phyloP scores from a whole-genome alignment of 23 red algal genomes.

The Gracilaria gracilis region DNA sequence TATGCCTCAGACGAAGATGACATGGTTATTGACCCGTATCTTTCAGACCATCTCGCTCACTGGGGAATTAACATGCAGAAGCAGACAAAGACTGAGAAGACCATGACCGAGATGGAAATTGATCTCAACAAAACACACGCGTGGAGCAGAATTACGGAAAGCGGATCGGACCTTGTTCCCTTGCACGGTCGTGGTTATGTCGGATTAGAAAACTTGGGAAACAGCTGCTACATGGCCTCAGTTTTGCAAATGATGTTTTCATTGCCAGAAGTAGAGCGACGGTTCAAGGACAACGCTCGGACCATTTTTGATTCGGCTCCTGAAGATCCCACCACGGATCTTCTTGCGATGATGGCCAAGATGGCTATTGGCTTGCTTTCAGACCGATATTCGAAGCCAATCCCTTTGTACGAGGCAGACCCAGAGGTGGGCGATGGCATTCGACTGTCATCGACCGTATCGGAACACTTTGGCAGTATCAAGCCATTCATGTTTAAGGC shows the following conservation, averaged over 20 bases:
- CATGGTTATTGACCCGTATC: conserved; percentile 87
- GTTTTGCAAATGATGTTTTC: conserved; percentile 88
- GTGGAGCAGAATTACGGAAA: conserved; percentile 72
- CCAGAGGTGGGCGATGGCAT: conserved; percentile 35
- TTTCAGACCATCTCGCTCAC: conserved; percentile 81
- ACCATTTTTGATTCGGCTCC: conserved; percentile 38
- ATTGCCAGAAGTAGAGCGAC: conserved; percentile 51
- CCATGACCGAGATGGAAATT: conserved; percentile 91
- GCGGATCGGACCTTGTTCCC: conserved; percentile 63
- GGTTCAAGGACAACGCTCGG: conserved; percentile 29
- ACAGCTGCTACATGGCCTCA: conserved; percentile 95
- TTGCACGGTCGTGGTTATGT: conserved; percentile 76
- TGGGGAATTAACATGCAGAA: conserved; percentile 90
- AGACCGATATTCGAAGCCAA: conserved; percentile 58
- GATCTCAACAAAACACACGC: conserved; percentile 77
- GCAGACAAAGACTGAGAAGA: conserved; percentile 88
- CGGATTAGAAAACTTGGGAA: conserved; percentile 93
- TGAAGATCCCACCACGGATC: conserved; percentile 57
- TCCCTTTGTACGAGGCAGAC: conserved; percentile 60
- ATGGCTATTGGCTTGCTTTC: conserved; percentile 70
- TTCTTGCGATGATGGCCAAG: conserved; percentile 78
- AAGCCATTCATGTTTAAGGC: conserved; percentile 91
- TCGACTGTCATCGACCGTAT: conserved; percentile 12
- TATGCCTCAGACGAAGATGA: conserved; percentile 95
- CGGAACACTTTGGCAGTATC: conserved; percentile 43